Evolutionary conservation across 495 filamentous ascomycete genomes (phyloP), one percentile per base, ranked within the genome.

Genomic region (Trichocladium antarcticum): DNA sequence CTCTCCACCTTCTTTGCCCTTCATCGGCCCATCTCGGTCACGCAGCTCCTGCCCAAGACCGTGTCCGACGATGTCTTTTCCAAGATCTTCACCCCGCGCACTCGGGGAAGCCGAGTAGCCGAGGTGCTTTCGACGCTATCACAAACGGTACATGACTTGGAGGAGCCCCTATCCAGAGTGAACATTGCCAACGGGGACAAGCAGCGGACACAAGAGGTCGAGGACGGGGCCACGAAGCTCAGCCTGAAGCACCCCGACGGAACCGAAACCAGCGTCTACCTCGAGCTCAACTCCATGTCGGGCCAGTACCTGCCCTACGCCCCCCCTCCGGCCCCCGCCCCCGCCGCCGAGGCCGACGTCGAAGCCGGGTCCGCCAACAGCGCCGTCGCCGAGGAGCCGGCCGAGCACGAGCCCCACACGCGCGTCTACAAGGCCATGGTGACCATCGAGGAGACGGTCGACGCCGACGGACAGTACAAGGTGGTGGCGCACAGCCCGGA

Each of bases 1-100:
- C 72, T 95, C 27, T 88, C 90, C 6, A 83, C 83, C 42, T 97
- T 98, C 74, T 98, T 96, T 70, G 92, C 92, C 49, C 84, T 90
- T 52, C 88, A 98, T 71, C 80, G 92, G 44, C 92, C 92, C 5
- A 89, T 98, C 56, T 93, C 87, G 46, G 76, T 95, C 57, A 89
- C 85, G 22, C 77, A 80, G 53, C 77, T 81, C 42, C 76, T 93
- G 41, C 90, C 90, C 36, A 79, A 81, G 34, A 68, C 78, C 11
- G 75, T 86, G 35, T 82, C 79, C 37, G 67, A 78, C 42, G 81
- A 83, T 63, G 74, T 80, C 32, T 95, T 95, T 60, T 80, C 85
- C 48, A 71, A 81, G 32, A 87, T 95, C 56, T 95, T 97, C 63
- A 71, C 79, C 22, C 53, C 74, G 3, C 79, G 75, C 36, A 69